Evolutionary conservation across 2,329 filamentous ascomycete genomes (phyloP).

Genomic region (Exophiala oligosperma): DNA sequence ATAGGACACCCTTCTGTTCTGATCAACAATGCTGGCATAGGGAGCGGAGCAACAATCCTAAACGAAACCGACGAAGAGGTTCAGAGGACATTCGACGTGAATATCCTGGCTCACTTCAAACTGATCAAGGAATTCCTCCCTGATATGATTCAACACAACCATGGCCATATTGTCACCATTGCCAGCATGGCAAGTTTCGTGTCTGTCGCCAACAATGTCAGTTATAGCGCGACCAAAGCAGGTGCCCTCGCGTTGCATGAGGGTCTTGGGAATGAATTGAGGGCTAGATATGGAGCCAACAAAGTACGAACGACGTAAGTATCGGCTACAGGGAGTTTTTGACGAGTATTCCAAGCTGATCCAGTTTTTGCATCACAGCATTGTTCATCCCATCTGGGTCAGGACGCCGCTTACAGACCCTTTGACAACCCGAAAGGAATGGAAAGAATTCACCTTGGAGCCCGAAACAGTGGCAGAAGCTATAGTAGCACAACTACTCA

Average conservation of each 20-base stretch:
- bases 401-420: conserved; percentile 48
- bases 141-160: conserved; percentile 60
- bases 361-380: background rate
- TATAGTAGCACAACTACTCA: conserved; percentile 52
- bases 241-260: conserved; percentile 69
- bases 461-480: conserved; percentile 46
- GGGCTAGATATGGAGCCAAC: conserved; percentile 2
- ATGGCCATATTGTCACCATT: conserved; percentile 72
- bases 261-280: conserved; percentile 34
- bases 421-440: conserved; percentile 26
- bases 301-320: conserved; percentile 12
- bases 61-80: conserved; percentile 58
- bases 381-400: conserved; percentile 47
- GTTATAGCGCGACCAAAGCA: conserved; percentile 68
- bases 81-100: conserved; percentile 69
- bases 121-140: conserved; percentile 66
- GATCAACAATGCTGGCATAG: conserved; percentile 68
- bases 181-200: conserved; percentile 65
- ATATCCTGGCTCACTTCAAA: conserved; percentile 67
- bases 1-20: conserved; percentile 64
- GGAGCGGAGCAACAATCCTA: conserved; percentile 50
- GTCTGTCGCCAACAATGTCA: conserved; percentile 62
- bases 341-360: background rate
- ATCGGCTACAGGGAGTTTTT: background rate
- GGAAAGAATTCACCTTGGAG: conserved; percentile 36